Base-by-base conservation (phyloP, 352 stramenopile genomes). In the Phytophthora foliorum region DNA sequence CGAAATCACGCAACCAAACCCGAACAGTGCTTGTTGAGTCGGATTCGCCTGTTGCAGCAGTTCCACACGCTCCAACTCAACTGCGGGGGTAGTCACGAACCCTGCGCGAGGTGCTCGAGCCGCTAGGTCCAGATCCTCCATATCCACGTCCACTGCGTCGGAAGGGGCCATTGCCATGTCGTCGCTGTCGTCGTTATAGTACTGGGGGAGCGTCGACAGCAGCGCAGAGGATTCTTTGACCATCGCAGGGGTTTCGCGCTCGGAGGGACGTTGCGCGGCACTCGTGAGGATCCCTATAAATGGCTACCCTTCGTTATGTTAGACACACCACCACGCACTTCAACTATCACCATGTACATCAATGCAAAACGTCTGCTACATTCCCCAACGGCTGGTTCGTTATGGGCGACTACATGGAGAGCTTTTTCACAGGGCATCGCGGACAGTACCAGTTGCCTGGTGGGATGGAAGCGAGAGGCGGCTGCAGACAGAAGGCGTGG, bases 401-500 rank as follows among this genome's bases (percentile, higher is more conserved):
- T 49, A 49, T 29, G 42, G 17, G 42, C 56, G 57, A 48, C 42
- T 75, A 73, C 64, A 67, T 64, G 36, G 49, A 60, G 46, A 88
- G 27, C 24, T 80, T 82, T 68, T 83, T 76, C 50, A 88, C 25
- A 11, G 85, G 87, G 44, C 89, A 96, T 53, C 72, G 75, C 9
- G 77, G 78, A 66, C 89, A 96, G 72, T 89, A 95, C 89, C 89
- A 96, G 58, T 95, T 86, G 22, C 83, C 86, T 17, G 72, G 39
- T 45, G 88, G 89, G 38, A 95, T 94, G 31, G 72, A 72, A 25
- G 68, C 36, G 0, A 94, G 74, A 17, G 83, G 79, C 39, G 88
- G 88, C 24, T 82, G 67, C 6, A 94, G 80, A 68, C 89, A 96
- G 65, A 91, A 93, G 51, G 89, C 79, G 59, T 96, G 89, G 66